These are phyloP conservation scores for Entamoeba invadens DNA, from an alignment of 208 protist species.

Conservation along the genomic window DNA sequence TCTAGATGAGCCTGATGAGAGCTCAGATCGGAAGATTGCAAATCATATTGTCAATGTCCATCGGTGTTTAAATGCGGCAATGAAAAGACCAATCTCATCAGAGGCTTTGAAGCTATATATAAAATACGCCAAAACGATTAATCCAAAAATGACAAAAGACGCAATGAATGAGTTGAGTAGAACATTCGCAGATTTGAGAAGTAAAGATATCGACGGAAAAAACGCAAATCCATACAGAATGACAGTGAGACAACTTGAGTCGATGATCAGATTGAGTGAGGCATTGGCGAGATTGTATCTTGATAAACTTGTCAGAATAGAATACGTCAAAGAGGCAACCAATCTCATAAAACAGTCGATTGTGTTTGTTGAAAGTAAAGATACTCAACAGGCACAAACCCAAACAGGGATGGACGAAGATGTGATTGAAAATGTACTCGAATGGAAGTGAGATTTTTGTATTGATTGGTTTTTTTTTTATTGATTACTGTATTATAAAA, in stretches of 20 bases:
- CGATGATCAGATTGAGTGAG: conserved; percentile 85
- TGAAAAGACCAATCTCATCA: conserved; percentile 28
- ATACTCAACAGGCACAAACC: background rate
- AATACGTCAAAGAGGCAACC: background rate
- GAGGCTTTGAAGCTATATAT: conserved; percentile 61
- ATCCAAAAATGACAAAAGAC: conserved; percentile 52
- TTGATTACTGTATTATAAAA: no score
- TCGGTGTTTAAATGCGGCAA: background rate
- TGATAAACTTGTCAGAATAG: conserved; percentile 49
- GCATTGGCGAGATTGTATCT: conserved; percentile 79
- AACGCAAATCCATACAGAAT: conserved; percentile 64
- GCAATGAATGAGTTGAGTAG: conserved; percentile 59
- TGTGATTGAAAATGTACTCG: background rate
- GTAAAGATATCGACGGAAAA: conserved; percentile 52
- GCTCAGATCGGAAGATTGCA: conserved; percentile 82
- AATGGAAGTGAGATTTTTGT: background rate
- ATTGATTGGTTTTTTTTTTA: no score
- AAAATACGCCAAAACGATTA: conserved; percentile 31
- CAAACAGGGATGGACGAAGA: background rate
- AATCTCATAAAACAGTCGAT: background rate
- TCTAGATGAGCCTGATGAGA: conserved; percentile 77
- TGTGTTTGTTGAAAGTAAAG: background rate
- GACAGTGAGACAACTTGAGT: conserved; percentile 96
- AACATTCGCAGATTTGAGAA: conserved; percentile 68
- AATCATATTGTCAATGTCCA: conserved; percentile 73